These are phyloP conservation scores for Purpureocillium takamizusanense DNA, from an alignment of 2,329 filamentous ascomycete genomes.

Conservation along the genomic window DNA sequence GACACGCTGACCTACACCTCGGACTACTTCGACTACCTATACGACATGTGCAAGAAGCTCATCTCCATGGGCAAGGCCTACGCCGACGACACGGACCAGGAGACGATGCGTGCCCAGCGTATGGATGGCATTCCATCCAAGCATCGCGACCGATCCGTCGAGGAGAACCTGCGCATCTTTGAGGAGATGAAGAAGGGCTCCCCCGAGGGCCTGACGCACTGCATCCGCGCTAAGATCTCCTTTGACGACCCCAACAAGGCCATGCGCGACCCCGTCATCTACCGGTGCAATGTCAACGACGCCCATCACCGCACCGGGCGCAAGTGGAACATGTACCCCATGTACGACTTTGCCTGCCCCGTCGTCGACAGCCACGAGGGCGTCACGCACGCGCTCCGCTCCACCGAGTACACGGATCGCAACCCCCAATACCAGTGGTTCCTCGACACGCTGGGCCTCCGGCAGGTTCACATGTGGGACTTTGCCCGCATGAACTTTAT, in stretches of 20 bases:
- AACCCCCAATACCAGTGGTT: slow-evolving; percentile 87
- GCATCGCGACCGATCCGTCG: slow-evolving; percentile 66
- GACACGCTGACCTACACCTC: slow-evolving; percentile 84
- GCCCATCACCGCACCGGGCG: slow-evolving; percentile 70
- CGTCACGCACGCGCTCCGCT: slow-evolving; percentile 73
- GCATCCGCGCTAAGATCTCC: slow-evolving; percentile 90
- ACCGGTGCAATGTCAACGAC: slow-evolving; percentile 68
- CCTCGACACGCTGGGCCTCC: slow-evolving; percentile 62
- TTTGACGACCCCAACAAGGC: slow-evolving; percentile 91
- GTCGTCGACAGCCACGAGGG: slow-evolving; percentile 74
- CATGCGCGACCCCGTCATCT: slow-evolving; percentile 93
- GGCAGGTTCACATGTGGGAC: slow-evolving; percentile 76
- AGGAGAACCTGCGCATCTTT: slow-evolving; percentile 80
- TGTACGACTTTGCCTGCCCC: slow-evolving; percentile 79
- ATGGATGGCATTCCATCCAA: slow-evolving; percentile 76
- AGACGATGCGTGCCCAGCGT: slow-evolving; percentile 78
- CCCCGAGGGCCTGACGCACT: slow-evolving; percentile 72
- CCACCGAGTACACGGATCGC: slow-evolving; percentile 80
- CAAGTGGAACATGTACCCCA: slow-evolving; percentile 79
- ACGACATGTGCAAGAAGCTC: slow-evolving; percentile 74
- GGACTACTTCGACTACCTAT: slow-evolving; percentile 90
- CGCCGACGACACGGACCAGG: slow-evolving; percentile 86
- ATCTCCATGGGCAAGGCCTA: slow-evolving; percentile 86
- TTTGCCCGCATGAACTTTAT: slow-evolving; percentile 81
- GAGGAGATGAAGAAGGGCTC: slow-evolving; percentile 88